phyloP scores from a whole-genome alignment of 306 rosid genomes.

The Luffa acutangula region DNA sequence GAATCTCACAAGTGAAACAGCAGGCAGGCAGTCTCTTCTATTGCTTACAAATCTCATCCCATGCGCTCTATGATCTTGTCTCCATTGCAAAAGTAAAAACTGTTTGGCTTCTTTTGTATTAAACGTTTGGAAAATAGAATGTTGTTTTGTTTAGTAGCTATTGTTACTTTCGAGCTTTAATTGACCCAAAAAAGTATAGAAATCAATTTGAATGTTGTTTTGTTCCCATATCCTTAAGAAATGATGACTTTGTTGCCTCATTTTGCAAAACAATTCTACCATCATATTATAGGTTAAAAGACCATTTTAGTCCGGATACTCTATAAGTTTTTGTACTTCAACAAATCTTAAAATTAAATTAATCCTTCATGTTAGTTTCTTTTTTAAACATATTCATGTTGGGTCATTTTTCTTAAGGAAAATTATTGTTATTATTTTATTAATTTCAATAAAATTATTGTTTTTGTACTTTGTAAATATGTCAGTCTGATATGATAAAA shows the following conservation, averaged over 20 bases:
- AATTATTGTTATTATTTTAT: no score
- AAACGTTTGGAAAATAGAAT: background rate
- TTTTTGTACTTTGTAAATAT: background rate
- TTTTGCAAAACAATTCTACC: background rate
- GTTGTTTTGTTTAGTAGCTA: background rate
- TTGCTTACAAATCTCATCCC: conserved; percentile 4
- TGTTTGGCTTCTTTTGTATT: background rate
- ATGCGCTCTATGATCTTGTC: background rate
- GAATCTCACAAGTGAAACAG: conserved; percentile 34
- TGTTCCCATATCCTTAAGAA: background rate
- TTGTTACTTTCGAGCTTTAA: background rate
- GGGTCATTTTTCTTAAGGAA: no score
- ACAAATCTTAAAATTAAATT: no score
- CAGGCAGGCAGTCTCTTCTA: background rate
- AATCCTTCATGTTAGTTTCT: no score
- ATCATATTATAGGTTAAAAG: background rate
- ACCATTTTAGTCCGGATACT: no score
- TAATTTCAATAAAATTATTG: no score
- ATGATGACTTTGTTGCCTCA: background rate
- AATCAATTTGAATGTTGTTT: background rate
- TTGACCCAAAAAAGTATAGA: background rate
- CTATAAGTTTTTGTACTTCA: no score
- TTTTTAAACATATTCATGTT: no score
- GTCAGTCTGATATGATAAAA: background rate
- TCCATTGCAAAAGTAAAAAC: background rate